phyloP scores from a whole-genome alignment of 345 rosid genomes.

The Turnera subulata region DNA sequence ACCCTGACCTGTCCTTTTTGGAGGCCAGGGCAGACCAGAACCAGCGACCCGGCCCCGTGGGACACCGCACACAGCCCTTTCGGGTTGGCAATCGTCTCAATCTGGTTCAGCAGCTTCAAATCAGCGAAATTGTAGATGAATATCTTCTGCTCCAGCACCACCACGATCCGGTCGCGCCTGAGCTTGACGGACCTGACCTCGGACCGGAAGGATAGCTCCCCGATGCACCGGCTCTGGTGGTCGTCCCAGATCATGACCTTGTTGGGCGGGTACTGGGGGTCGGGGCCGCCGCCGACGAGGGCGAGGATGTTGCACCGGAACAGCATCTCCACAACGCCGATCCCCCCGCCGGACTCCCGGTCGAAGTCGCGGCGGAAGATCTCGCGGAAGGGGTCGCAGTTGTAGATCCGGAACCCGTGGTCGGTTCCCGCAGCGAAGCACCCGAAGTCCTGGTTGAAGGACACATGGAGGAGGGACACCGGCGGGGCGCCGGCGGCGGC shows the following conservation, averaged over 20 bases:
- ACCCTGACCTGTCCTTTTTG: conserved; percentile 49
- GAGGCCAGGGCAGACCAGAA: conserved; percentile 38
- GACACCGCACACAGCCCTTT: conserved; percentile 46
- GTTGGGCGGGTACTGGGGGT: conserved; percentile 24
- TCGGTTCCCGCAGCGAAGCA: conserved; percentile 90
- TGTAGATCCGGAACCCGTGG: conserved; percentile 89
- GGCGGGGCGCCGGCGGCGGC: not conserved
- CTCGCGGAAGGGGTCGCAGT: conserved; percentile 93
- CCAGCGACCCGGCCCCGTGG: conserved; percentile 30
- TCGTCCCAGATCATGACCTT: conserved; percentile 48
- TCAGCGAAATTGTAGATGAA: conserved; percentile 37
- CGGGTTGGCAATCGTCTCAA: conserved; percentile 40
- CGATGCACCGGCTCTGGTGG: conserved; percentile 29
- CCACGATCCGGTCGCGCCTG: conserved; percentile 33
- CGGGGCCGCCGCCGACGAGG: conserved; percentile 44
- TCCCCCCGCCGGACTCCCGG: conserved; percentile 41
- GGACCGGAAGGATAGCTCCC: conserved; percentile 42
- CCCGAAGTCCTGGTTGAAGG: conserved; percentile 83
- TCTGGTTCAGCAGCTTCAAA: conserved; percentile 32
- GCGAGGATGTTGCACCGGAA: conserved; percentile 92
- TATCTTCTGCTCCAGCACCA: conserved; percentile 33
- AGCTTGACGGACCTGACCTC: conserved; percentile 38
- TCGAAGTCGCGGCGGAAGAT: conserved; percentile 89
- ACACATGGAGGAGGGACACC: conserved; percentile 56
- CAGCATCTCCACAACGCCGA: conserved; percentile 82